Evolutionary conservation across 495 filamentous ascomycete genomes (phyloP), one percentile per base, ranked within the genome.

Genomic region (Neurospora hispaniola): DNA sequence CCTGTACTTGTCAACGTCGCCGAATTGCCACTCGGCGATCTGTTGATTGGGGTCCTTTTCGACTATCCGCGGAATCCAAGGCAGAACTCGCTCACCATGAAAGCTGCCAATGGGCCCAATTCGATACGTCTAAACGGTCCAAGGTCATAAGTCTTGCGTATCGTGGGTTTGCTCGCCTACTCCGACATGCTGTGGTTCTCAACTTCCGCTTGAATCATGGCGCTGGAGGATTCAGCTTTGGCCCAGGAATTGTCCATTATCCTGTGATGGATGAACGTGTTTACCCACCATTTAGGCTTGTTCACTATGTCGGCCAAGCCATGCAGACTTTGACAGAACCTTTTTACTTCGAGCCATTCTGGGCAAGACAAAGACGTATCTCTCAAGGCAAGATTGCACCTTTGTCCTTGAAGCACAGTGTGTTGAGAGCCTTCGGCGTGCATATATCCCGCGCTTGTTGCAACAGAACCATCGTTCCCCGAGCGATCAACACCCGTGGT

Each of bases 281-380:
- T 48, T 48, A 48, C n/a, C 3, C 9, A 10, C 44, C 44, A 11
- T 48, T 48, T 20, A 48, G n/a, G 1, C 44, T 48, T 48, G 44
- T 48, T 11, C 3, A 1, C 0, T 48, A 48, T 11, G 44, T 48
- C 23, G 0, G 0, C 0, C 0, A 0, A 10, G 44, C 44, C 10
- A 48, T 48, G 43, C 0, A 44, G 1, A 3, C 1, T 44, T 44
- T 44, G 7, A 8, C 16, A 44, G 5, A 8, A 38, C 27, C 14
- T 5, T 1, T 43, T 0, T 5, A 16, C 1, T 0, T 5, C 27
- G 5, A 1, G 42, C 5, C 0, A 2, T 0, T 7, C 42, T 18
- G 4, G 14, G 1, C 42, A 3, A 18, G 42, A 43, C 14, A 1
- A 7, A 43, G 14, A 12, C 42, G 3, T 6, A 39, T 7, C 38